phyloP scores from a whole-genome alignment of 805 yeast genomes.

The Ogataea pignaliae region DNA sequence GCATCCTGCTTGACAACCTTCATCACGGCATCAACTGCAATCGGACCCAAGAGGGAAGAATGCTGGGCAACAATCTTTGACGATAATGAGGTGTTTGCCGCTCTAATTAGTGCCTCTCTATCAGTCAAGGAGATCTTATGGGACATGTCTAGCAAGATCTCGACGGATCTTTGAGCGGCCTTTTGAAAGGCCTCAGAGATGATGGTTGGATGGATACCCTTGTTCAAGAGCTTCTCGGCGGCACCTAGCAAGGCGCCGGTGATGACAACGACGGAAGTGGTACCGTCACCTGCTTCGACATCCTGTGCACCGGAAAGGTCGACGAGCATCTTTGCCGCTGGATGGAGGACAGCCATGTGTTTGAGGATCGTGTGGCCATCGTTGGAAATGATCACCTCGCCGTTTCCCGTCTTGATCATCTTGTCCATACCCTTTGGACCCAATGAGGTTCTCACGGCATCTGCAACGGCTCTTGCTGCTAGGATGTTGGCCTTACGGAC shows the following conservation, averaged over 20 bases:
- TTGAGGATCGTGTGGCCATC: conserved; percentile 97
- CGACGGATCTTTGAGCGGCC: conserved; percentile 80
- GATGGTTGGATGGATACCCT: conserved; percentile 93
- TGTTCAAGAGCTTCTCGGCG: conserved; percentile 82
- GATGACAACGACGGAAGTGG: conserved; percentile 93
- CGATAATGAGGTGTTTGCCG: conserved; percentile 90
- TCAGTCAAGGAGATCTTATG: conserved; percentile 74
- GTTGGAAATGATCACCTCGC: conserved; percentile 91
- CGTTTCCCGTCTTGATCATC: conserved; percentile 91
- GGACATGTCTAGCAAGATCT: conserved; percentile 80
- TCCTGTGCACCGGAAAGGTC: conserved; percentile 98
- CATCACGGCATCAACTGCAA: conserved; percentile 90
- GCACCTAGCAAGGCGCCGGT: conserved; percentile 95
- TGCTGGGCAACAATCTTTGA: conserved; percentile 96
- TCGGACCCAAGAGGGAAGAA: conserved; percentile 79
- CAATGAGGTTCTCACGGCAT: conserved; percentile 88
- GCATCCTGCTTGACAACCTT: conserved; percentile 48
- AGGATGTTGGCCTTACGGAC: conserved; percentile 83
- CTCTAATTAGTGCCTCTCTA: conserved; percentile 78
- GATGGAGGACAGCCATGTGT: conserved; percentile 98
- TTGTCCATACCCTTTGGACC: conserved; percentile 99
- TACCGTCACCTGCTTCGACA: conserved; percentile 99
- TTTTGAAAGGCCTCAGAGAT: conserved; percentile 91
- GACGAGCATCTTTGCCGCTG: conserved; percentile 96
- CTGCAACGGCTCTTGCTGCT: conserved; percentile 93